phyloP scores from a whole-genome alignment of 2,329 filamentous ascomycete genomes.

The Ophiosphaerella herpotricha region DNA sequence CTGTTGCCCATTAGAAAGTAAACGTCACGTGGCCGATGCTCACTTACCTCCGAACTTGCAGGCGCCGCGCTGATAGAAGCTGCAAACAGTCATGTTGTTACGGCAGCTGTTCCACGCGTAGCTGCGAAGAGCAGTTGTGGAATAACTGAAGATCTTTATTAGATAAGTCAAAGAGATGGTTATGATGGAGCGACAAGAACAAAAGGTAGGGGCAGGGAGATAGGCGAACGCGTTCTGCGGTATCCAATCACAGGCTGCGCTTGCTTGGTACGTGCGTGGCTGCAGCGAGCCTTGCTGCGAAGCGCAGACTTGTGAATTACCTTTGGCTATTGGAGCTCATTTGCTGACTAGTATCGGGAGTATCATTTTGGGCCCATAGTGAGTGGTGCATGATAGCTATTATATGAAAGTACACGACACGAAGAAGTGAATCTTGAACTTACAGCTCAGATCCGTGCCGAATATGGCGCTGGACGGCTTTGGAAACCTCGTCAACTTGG shows the following conservation, averaged over 20 bases:
- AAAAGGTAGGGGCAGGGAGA: conserved; percentile 12
- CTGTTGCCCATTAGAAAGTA: conserved; percentile 44
- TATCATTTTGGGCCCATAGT: conserved; percentile 17
- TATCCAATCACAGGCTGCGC: conserved; percentile 19
- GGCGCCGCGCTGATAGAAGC: conserved; percentile 66
- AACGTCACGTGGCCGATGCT: background rate
- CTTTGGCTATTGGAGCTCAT: conserved; percentile 18
- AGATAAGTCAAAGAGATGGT: conserved; percentile 11
- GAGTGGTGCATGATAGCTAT: conserved; percentile 20
- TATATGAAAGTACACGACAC: background rate
- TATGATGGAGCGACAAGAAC: conserved; percentile 7
- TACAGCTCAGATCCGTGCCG: too few species aligned
- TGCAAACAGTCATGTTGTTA: conserved; percentile 58
- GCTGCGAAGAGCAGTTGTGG: conserved; percentile 1
- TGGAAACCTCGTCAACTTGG: too few species aligned
- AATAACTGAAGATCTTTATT: conserved; percentile 15
- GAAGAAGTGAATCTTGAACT: too few species aligned
- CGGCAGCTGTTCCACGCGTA: background rate
- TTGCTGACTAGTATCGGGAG: background rate
- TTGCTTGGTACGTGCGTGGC: conserved; percentile 4
- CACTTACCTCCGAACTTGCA: conserved; percentile 67
- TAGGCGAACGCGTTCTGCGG: conserved; percentile 26
- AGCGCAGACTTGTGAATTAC: conserved; percentile 20
- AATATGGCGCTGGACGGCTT: background rate
- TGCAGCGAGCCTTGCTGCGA: conserved; percentile 4